Evolutionary conservation across 306 rosid genomes (phyloP), one percentile per base, ranked within the genome.

Genomic region (Arachis hypogaea): DNA sequence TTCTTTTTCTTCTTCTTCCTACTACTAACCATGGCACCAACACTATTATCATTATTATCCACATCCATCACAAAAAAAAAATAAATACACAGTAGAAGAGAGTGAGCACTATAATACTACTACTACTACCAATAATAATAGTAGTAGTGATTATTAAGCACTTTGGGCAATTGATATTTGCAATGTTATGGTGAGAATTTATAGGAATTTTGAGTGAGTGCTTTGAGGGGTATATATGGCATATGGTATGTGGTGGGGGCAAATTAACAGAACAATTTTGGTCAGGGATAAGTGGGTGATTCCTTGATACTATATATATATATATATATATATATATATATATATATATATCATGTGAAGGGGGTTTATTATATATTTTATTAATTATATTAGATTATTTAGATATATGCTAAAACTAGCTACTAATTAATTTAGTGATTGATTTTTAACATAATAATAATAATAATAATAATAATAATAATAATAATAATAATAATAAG

Each of bases 1-100:
- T 65, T 76, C 4, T 46, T 78, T 47, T 73, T 84, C 69, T 71
- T 81, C 58, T 68, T 80, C 72, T 72, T 79, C 51, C 22, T 52
- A 2, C 28, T 52, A 2, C 38, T 54, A 77, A 2, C 76, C 67
- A 59, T 67, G 18, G 69, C 59, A 65, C 45, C 65, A 46, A 18
- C 33, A 0, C 65, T 42, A 0, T 65, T 71, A 2, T 68, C 68
- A 12, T 71, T 77, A 59, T 61, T 71, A 73, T 49, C 79, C 87
- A 84, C 80, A 67, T 66, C 1, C 11, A 18, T 30, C 58, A 52
- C 28, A 14, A 18, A 52, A 18, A 52, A 52, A 0, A 4, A 4
- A 52, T 2, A 46, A 46, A 33, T 33, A 33, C 3, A 2, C 3
- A 33, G 38, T 33, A 33, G 38, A 2, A 33, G 38, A 33, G 38